A percentile compares a stretch with the other conserved stretches of the same genome.
Evolutionary conservation across 1,284 basidiomycete genomes (phyloP).

Genomic region (Moesziomyces parantarcticus): DNA sequence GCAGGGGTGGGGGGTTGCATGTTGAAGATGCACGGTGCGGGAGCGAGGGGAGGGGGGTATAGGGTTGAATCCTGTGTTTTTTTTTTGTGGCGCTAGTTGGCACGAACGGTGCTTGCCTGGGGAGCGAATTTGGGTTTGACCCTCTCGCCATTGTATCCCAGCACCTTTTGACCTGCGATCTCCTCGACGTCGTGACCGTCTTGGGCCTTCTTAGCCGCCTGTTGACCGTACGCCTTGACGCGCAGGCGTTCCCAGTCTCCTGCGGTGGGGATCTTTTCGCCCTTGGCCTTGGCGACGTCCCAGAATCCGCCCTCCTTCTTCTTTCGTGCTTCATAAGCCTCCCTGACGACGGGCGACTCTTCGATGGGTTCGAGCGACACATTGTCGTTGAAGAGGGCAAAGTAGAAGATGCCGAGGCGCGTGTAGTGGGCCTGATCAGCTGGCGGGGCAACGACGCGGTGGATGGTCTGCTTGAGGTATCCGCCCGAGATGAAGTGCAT

Average conservation of each 20-base stretch:
- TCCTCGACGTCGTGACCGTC: constrained; percentile 65
- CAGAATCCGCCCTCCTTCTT: constrained; percentile 48
- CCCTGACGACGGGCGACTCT: constrained; percentile 60
- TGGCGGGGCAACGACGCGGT: constrained; percentile 69
- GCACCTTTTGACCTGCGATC: constrained; percentile 59
- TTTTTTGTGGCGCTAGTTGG: too few relatives aligned
- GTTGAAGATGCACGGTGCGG: neutral
- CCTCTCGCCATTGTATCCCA: constrained; percentile 52
- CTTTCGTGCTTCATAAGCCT: constrained; percentile 39
- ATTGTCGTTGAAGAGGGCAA: constrained; percentile 69
- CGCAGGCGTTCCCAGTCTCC: constrained; percentile 65
- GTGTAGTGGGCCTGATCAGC: constrained; percentile 68
- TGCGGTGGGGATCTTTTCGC: constrained; percentile 55
- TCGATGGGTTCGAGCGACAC: constrained; percentile 62
- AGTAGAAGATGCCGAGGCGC: constrained; percentile 69
- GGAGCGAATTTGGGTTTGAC: constrained; percentile 14
- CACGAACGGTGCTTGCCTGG: constrained; percentile 10
- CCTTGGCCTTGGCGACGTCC: constrained; percentile 35
- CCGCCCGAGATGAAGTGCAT: constrained; percentile 64
- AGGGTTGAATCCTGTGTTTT: neutral
- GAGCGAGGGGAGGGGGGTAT: neutral
- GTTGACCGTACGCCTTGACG: constrained; percentile 64
- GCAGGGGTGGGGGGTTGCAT: neutral
- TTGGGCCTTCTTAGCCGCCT: constrained; percentile 55
- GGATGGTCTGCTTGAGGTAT: constrained; percentile 68